phyloP scores from a whole-genome alignment of 257 asterid species.

The Apocynum venetum region DNA sequence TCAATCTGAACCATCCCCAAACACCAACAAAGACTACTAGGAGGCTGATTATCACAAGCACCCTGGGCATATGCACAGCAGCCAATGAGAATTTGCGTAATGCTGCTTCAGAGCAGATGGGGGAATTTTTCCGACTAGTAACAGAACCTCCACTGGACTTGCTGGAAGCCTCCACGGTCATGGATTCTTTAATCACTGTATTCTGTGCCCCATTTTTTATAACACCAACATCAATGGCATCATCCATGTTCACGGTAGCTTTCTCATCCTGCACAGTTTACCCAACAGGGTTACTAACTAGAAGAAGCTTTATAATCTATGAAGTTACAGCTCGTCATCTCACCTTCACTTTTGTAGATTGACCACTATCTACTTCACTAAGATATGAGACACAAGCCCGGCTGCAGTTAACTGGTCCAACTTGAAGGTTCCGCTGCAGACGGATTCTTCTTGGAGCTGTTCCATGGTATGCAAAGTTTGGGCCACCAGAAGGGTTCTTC shows the following conservation, averaged over 20 bases:
- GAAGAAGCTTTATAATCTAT: background rate
- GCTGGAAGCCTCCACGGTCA: constrained; percentile 10
- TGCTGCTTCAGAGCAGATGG: constrained; percentile 18
- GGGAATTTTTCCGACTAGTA: constrained; percentile 8
- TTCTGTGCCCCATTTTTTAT: constrained; percentile 22
- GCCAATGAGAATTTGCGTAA: constrained; percentile 18
- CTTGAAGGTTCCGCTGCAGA: constrained; percentile 42
- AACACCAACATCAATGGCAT: background rate
- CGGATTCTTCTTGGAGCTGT: constrained; percentile 70
- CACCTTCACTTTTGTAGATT: constrained; percentile 41
- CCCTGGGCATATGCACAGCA: constrained; percentile 35
- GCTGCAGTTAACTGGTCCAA: constrained; percentile 47
- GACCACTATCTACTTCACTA: constrained; percentile 16
- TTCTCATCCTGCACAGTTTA: constrained; percentile 49
- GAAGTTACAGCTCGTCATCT: constrained; percentile 8
- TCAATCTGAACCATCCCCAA: constrained; percentile 17
- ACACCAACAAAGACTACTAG: constrained; percentile 35
- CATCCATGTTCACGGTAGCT: constrained; percentile 5
- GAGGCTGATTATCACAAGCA: constrained; percentile 41
- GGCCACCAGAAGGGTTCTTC: constrained; percentile 15
- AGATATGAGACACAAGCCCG: constrained; percentile 26
- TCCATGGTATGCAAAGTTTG: constrained; percentile 40
- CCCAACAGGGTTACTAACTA: background rate
- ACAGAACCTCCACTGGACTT: constrained; percentile 4
- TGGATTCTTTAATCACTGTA: constrained; percentile 15